These are phyloP conservation scores for Moniliophthora roreri DNA, from an alignment of 1,284 basidiomycete genomes.

Conservation along the genomic window DNA sequence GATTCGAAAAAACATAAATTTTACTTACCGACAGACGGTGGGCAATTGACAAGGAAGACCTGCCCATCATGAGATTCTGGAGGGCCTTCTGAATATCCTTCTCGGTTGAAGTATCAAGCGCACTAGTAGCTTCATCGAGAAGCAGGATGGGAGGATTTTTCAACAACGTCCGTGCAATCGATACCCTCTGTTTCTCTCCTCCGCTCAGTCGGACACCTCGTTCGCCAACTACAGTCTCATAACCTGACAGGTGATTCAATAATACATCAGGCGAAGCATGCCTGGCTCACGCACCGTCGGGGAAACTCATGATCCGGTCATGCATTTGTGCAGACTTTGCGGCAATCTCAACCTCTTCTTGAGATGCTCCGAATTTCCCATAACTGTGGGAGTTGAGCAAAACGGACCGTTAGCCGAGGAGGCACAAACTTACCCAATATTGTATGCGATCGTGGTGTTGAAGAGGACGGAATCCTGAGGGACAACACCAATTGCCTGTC, in stretches of 20 bases:
- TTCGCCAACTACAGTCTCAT: conserved; percentile 80
- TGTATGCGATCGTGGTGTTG: conserved; percentile 78
- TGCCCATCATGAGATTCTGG: conserved; percentile 67
- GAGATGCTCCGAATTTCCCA: conserved; percentile 66
- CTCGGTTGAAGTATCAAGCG: conserved; percentile 82
- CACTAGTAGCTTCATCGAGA: conserved; percentile 83
- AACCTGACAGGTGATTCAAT: conserved; percentile 32
- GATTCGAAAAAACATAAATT: conserved; percentile 10
- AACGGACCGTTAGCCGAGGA: not conserved
- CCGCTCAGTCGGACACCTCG: conserved; percentile 78
- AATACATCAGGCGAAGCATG: not conserved
- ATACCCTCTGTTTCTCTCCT: conserved; percentile 85
- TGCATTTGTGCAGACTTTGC: conserved; percentile 82
- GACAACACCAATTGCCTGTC: conserved; percentile 80
- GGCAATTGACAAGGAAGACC: conserved; percentile 79
- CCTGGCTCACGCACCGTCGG: conserved; percentile 49
- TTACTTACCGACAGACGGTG: conserved; percentile 73
- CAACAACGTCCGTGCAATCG: conserved; percentile 83
- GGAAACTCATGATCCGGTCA: conserved; percentile 76
- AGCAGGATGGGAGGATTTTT: conserved; percentile 86
- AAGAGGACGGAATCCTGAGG: conserved; percentile 85
- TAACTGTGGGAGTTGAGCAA: conserved; percentile 40
- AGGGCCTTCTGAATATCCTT: conserved; percentile 84
- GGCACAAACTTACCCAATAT: conserved; percentile 59
- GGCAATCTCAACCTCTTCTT: conserved; percentile 71